These are phyloP conservation scores for Pythium pyrilobum DNA, from an alignment of 352 stramenopile genomes.

Conservation along the genomic window DNA sequence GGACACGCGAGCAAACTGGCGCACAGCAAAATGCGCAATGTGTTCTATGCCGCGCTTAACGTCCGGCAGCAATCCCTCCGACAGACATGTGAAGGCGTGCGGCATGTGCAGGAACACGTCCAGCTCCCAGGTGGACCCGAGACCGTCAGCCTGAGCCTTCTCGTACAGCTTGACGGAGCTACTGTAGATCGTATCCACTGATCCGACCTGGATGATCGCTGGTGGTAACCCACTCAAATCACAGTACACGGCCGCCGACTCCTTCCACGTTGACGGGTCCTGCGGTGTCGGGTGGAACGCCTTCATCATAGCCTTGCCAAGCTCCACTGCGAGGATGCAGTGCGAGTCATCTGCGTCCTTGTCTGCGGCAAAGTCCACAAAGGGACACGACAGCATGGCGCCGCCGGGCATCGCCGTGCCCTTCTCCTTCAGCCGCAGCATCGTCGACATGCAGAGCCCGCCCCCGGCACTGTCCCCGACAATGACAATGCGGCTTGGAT, in stretches of 20 bases:
- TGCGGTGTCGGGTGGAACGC: conserved; percentile 17
- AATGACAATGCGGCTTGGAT: conserved; percentile 29
- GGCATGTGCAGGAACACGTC: conserved; percentile 52
- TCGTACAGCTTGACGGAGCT: conserved; percentile 31
- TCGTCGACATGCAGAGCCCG: conserved; percentile 35
- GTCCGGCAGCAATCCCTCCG: conserved; percentile 40
- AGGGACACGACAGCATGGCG: conserved; percentile 41
- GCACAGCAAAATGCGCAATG: conserved; percentile 37
- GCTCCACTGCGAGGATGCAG: conserved; percentile 44
- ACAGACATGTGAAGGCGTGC: conserved; percentile 57
- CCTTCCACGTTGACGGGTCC: conserved; percentile 20
- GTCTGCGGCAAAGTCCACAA: conserved; percentile 31
- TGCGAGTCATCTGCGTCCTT: conserved; percentile 26
- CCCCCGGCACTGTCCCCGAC: conserved; percentile 51
- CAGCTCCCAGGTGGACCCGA: conserved; percentile 25
- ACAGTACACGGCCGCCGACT: conserved; percentile 30
- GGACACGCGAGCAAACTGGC: background rate
- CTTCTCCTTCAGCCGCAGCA: conserved; percentile 32
- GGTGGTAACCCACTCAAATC: conserved; percentile 39
- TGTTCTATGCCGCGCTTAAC: conserved; percentile 34
- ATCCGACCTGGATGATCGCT: conserved; percentile 35
- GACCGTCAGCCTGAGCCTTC: conserved; percentile 25
- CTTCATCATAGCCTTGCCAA: conserved; percentile 31
- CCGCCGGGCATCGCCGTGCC: conserved; percentile 22
- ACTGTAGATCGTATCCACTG: conserved; percentile 44